Evolutionary conservation across 495 filamentous ascomycete genomes (phyloP), one percentile per base, ranked within the genome.

Genomic region (Lasiosphaeriaceae sp.): DNA sequence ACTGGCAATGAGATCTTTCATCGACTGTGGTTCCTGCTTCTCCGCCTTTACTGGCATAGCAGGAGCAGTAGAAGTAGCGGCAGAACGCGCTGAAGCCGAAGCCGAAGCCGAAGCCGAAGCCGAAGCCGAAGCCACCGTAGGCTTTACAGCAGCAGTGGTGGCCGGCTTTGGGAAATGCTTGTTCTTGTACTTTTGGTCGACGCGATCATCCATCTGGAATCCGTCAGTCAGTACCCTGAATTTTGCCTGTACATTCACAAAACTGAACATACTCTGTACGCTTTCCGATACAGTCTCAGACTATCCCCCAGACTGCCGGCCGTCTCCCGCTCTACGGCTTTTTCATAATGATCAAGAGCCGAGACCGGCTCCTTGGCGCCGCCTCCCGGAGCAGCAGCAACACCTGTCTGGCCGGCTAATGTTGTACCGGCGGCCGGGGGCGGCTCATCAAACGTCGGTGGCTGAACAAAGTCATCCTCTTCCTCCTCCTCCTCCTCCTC

Each of bases 281-380:
- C 94, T 66, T 90, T 90, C 52, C 94, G 82, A 66, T 98, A 97
- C 58, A 94, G 83, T 57, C 80, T 84, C 46, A 98, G 64, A 70
- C 94, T 97, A 59, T 97, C 94, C 3, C 94, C 93, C 19, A 97
- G 74, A 54, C 80, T 93, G 0, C 94, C 94, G 55, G 86, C 84
- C 0, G 78, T 79, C 72, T 97, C 95, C 64, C 83, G 89, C 74
- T 96, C 90, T 8, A 96, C 90, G 0, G 93, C 95, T 68, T 82
- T 80, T 68, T 97, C 94, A 65, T 95, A 97, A 69, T 96, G 90
- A 64, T 97, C 94, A 39, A 97, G 71, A 3, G 94, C 94, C 8
- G 92, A 89, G 21, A 74, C 74, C 12, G 88, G 90, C 61, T 90
- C 87, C 0, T 29, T 20, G n/a, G n/a, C n/a, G n/a, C n/a, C n/a